Evolutionary conservation across 2,329 filamentous ascomycete genomes (phyloP).

Genomic region (Cryphonectria japonica): DNA sequence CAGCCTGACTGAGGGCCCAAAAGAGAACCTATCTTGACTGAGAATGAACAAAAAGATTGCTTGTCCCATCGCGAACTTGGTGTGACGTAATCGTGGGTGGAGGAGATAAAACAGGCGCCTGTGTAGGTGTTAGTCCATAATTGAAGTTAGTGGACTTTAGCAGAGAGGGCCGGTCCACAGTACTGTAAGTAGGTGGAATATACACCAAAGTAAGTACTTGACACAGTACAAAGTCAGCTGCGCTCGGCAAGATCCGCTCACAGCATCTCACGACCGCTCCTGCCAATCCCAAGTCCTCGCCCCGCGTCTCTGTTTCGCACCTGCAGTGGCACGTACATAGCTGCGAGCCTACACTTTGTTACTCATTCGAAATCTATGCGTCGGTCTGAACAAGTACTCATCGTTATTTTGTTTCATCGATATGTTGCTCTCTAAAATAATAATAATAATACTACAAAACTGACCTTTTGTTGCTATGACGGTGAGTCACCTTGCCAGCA

Average conservation of each 20-base stretch:
- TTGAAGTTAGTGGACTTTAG: background rate
- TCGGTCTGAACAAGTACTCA: too few relatives aligned
- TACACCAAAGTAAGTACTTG: too few relatives aligned
- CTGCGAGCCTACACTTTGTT: background rate
- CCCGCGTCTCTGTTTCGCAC: too few relatives aligned
- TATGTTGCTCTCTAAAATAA: too few relatives aligned
- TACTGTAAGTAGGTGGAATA: too few relatives aligned
- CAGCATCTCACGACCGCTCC: too few relatives aligned
- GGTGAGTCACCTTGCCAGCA: too few relatives aligned
- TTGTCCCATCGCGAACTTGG: background rate
- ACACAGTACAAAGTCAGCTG: background rate
- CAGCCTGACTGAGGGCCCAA: background rate
- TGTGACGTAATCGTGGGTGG: conserved; percentile 1
- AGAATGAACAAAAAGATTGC: background rate
- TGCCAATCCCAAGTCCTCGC: too few relatives aligned
- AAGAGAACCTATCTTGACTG: background rate
- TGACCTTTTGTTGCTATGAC: too few relatives aligned
- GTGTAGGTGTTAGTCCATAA: background rate
- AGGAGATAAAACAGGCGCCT: background rate
- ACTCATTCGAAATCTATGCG: background rate
- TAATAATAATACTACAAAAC: too few relatives aligned
- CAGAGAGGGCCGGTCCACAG: background rate
- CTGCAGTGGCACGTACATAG: too few relatives aligned
- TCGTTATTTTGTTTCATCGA: too few relatives aligned
- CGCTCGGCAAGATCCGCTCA: background rate